These are phyloP conservation scores for Saturnispora hagleri DNA, from an alignment of 805 yeast genomes.

Conservation along the genomic window DNA sequence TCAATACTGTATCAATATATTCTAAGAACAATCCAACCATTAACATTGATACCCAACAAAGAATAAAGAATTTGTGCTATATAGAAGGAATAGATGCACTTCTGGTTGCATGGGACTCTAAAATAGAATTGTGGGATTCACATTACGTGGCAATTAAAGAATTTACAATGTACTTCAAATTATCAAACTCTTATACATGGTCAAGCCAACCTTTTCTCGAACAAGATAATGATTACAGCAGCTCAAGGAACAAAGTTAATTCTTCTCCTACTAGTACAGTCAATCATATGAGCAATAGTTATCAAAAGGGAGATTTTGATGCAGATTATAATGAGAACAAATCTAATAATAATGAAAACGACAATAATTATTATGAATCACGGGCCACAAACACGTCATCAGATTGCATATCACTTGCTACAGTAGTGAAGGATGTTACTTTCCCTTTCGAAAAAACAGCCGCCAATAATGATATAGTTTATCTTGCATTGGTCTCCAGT, in stretches of 20 bases:
- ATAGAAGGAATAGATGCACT: neutral
- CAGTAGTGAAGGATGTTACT: slow-evolving; percentile 12
- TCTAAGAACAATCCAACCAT: neutral
- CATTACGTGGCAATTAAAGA: neutral
- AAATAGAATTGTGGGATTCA: neutral
- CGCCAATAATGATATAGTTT: slow-evolving; percentile 1
- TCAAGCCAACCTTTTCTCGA: neutral
- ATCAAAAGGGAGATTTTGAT: neutral
- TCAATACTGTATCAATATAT: neutral
- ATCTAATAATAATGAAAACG: neutral
- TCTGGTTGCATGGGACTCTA: neutral
- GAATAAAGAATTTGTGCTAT: neutral
- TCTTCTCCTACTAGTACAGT: neutral
- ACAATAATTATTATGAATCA: neutral
- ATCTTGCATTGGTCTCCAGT: slow-evolving; percentile 3
- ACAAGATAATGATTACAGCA: neutral
- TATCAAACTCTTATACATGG: neutral
- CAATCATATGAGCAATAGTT: neutral
- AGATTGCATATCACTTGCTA: slow-evolving; percentile 27
- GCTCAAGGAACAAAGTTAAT: neutral
- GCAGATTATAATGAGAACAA: neutral
- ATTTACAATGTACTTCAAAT: neutral
- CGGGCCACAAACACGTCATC: slow-evolving; percentile 11
- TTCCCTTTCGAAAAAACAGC: neutral
- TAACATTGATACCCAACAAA: neutral